Evolutionary conservation across 352 stramenopile genomes (phyloP).

Genomic region (Phytopythium ostracodes): DNA sequence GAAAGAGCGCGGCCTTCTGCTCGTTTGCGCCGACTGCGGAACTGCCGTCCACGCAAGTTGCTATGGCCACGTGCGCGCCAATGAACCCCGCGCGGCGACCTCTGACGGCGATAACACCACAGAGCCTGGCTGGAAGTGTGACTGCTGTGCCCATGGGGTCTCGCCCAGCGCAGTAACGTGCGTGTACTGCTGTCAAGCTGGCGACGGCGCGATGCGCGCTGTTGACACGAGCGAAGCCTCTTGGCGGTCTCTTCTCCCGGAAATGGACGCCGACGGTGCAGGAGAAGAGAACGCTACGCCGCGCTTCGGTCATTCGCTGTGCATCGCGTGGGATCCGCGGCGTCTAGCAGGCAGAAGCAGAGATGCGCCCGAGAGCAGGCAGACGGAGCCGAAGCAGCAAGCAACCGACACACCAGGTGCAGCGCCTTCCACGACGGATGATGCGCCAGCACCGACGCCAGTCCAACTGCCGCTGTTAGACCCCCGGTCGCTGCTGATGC

Average conservation of each 20-base stretch:
- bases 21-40: slow-evolving; percentile 27
- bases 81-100: background rate
- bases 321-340: slow-evolving; percentile 45
- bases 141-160: slow-evolving; percentile 30
- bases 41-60: slow-evolving; percentile 32
- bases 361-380: slow-evolving; percentile 1
- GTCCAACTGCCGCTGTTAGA: background rate
- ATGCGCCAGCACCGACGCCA: background rate
- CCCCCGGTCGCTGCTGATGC: slow-evolving; percentile 2
- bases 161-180: slow-evolving; percentile 15
- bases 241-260: slow-evolving; percentile 14
- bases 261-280: background rate
- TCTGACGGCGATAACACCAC: background rate
- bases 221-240: slow-evolving; percentile 24
- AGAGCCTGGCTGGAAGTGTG: slow-evolving; percentile 28
- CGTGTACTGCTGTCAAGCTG: slow-evolving; percentile 38
- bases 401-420: background rate
- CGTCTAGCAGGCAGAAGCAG: slow-evolving; percentile 11
- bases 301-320: slow-evolving; percentile 42
- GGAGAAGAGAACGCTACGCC: background rate
- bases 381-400: slow-evolving; percentile 5
- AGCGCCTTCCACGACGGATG: background rate
- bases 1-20: slow-evolving; percentile 10
- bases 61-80: slow-evolving; percentile 14
- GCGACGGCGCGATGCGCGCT: slow-evolving; percentile 18